Evolutionary conservation across 768 basidiomycete genomes (phyloP).

Genomic region (Lactarius psammicola): DNA sequence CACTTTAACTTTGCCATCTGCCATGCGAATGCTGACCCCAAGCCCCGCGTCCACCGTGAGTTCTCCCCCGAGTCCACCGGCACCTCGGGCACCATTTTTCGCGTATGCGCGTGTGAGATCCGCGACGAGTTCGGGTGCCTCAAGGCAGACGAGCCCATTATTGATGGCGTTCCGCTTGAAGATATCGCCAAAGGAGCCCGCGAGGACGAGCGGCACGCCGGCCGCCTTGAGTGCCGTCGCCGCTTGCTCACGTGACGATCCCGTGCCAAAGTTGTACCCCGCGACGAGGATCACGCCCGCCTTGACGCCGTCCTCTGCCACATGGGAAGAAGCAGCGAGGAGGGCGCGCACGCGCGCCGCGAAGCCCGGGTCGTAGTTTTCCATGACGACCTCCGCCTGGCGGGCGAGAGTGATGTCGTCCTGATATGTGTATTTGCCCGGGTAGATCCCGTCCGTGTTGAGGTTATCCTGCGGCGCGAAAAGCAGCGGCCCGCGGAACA

Average conservation of each 20-base stretch:
- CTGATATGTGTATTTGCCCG: slow-evolving; percentile 98
- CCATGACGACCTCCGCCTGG: slow-evolving; percentile 97
- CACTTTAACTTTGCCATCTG: slow-evolving; percentile 66
- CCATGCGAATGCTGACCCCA: slow-evolving; percentile 63
- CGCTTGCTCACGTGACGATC: slow-evolving; percentile 97
- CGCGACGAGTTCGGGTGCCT: slow-evolving; percentile 83
- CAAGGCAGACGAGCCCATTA: slow-evolving; percentile 94
- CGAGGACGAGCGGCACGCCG: slow-evolving; percentile 88
- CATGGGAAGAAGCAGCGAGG: slow-evolving; percentile 26
- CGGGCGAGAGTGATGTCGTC: slow-evolving; percentile 95
- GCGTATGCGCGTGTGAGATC: slow-evolving; percentile 79
- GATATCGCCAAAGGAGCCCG: slow-evolving; percentile 99
- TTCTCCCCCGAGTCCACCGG: slow-evolving; percentile 79
- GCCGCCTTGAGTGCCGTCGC: slow-evolving; percentile 96
- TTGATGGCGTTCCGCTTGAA: slow-evolving; percentile 99
- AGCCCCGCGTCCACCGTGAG: slow-evolving; percentile 78
- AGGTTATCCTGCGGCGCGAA: slow-evolving; percentile 96
- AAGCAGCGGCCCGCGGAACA: slow-evolving; percentile 81
- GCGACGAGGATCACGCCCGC: slow-evolving; percentile 79
- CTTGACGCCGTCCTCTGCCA: slow-evolving; percentile 34
- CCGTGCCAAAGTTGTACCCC: slow-evolving; percentile 98
- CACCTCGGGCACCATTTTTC: slow-evolving; percentile 68
- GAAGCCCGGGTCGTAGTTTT: slow-evolving; percentile 95
- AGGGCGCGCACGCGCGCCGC: slow-evolving; percentile 64
- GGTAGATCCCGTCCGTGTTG: slow-evolving; percentile 98